These are phyloP conservation scores for Corchorus olitorius DNA, from an alignment of 345 rosid genomes.

Conservation along the genomic window DNA sequence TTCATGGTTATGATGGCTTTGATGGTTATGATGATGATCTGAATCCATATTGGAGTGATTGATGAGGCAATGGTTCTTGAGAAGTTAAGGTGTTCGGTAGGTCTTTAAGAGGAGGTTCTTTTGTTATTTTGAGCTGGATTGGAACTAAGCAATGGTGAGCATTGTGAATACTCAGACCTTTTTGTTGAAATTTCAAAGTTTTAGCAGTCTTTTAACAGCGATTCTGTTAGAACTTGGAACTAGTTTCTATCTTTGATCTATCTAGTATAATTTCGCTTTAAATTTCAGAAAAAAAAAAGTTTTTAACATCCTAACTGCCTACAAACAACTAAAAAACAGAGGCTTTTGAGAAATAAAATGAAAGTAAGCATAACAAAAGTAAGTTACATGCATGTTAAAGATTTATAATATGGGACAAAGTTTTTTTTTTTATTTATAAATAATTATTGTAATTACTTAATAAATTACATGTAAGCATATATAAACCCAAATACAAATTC, in stretches of 20 bases:
- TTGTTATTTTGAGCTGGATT: neutral
- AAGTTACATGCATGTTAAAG: too few relatives aligned
- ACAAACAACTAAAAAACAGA: too few relatives aligned
- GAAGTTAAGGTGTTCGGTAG: neutral
- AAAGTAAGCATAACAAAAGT: too few relatives aligned
- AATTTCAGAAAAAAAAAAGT: too few relatives aligned
- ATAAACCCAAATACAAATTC: too few relatives aligned
- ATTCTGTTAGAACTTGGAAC: neutral
- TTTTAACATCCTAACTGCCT: too few relatives aligned
- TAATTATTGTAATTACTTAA: too few relatives aligned
- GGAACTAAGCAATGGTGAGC: neutral
- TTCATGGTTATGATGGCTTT: neutral
- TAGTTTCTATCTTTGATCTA: neutral
- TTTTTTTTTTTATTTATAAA: too few relatives aligned
- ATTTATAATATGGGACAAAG: too few relatives aligned
- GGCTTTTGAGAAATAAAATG: too few relatives aligned
- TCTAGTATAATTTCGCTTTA: neutral
- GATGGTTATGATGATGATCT: neutral
- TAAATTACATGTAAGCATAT: too few relatives aligned
- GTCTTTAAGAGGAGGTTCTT: neutral
- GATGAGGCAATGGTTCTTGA: neutral
- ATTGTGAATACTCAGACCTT: neutral
- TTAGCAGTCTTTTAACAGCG: neutral
- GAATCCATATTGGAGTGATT: neutral
- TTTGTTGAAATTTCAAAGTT: neutral